These are phyloP conservation scores for Metahyphopichia silvanorum DNA, from an alignment of 805 yeast genomes.

Conservation along the genomic window DNA sequence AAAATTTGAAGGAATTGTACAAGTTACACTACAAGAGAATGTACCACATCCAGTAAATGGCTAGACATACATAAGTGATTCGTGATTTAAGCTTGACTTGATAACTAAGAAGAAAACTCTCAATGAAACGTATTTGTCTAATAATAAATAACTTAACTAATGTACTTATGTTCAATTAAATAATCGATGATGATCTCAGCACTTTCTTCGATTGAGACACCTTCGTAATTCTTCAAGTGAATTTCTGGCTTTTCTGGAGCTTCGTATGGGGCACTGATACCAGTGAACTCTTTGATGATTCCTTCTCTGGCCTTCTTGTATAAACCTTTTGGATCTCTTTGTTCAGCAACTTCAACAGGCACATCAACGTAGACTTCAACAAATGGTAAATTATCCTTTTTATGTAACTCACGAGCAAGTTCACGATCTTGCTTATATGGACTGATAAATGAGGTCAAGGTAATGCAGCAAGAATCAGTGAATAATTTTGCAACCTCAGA, in stretches of 20 bases:
- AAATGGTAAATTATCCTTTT: slow-evolving; percentile 71
- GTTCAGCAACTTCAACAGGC: slow-evolving; percentile 90
- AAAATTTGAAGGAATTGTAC: too few species aligned
- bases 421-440: slow-evolving; percentile 86
- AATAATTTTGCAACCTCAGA: slow-evolving; percentile 92
- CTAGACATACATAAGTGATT: too few species aligned
- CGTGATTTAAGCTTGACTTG: too few species aligned
- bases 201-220: slow-evolving; percentile 73
- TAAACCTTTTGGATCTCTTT: slow-evolving; percentile 95
- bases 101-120: too few species aligned
- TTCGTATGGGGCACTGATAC: slow-evolving; percentile 94
- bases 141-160: slow-evolving; percentile 10
- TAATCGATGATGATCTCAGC: slow-evolving; percentile 71
- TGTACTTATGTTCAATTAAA: slow-evolving; percentile 49
- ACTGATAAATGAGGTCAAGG: slow-evolving; percentile 88
- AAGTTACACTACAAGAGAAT: too few species aligned
- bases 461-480: slow-evolving; percentile 86
- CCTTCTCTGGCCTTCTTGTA: slow-evolving; percentile 98
- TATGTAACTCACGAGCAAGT: slow-evolving; percentile 82
- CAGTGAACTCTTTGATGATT: slow-evolving; percentile 89
- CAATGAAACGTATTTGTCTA: too few species aligned
- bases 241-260: slow-evolving; percentile 85
- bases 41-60: too few species aligned
- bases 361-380: slow-evolving; percentile 91
- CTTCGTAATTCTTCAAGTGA: slow-evolving; percentile 66